Percentiles rank a stretch among this genome's conserved stretches.
These are phyloP conservation scores for Aegilops longissima DNA, from an alignment of 176 grass and related monocot species.

Conservation along the genomic window DNA sequence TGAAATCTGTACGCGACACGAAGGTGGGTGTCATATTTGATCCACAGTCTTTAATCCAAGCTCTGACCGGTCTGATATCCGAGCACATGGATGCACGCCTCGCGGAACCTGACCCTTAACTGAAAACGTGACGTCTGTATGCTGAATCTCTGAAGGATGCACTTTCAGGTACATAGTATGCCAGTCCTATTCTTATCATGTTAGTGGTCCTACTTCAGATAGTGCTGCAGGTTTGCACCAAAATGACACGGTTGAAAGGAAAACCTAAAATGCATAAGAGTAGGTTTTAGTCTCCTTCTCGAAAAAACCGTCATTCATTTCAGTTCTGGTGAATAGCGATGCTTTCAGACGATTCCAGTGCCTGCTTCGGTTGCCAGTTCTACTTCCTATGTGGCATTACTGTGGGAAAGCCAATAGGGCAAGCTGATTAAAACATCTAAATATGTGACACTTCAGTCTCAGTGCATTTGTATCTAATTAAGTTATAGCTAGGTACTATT, in stretches of 20 bases:
- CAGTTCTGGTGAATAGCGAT: constrained; percentile 25
- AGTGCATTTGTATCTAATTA: neutral
- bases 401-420: neutral
- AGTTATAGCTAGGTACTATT: neutral
- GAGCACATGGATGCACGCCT: constrained; percentile 4
- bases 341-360: neutral
- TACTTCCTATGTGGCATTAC: neutral
- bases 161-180: constrained; percentile 7
- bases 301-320: neutral
- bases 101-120: constrained; percentile 29
- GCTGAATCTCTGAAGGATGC: neutral
- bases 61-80: constrained; percentile 57
- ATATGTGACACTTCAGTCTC: neutral
- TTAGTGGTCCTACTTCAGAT: neutral
- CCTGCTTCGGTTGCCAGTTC: neutral
- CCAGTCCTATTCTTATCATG: neutral
- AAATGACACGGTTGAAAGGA: neutral
- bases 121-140: constrained; percentile 42
- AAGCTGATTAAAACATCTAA: neutral
- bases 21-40: constrained; percentile 74
- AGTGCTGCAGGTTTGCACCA: constrained; percentile 16
- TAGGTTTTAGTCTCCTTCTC: neutral
- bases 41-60: constrained; percentile 65
- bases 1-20: constrained; percentile 46
- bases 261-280: neutral